Conservation (phyloP, 306 rosid species). For the Rosa persica region DNA sequence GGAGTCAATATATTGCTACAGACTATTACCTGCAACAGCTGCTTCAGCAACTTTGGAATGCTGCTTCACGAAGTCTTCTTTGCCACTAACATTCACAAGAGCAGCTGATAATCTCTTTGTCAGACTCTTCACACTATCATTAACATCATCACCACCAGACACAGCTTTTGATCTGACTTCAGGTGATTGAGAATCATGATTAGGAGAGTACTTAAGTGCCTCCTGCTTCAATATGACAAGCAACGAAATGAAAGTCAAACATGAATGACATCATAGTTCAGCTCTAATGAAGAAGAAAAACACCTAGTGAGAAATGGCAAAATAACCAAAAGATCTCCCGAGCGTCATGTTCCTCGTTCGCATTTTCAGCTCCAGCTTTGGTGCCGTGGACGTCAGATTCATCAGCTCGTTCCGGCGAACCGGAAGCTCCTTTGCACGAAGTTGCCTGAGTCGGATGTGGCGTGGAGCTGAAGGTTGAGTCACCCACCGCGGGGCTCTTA, state of each 20-base stretch:
- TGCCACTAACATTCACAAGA: constrained; percentile 73
- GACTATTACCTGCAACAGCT: constrained; percentile 84
- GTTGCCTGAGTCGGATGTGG: too few species aligned
- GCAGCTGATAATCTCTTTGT: constrained; percentile 75
- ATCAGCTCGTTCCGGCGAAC: too few species aligned
- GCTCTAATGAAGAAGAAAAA: neutral
- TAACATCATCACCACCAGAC: constrained; percentile 34
- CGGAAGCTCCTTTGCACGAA: too few species aligned
- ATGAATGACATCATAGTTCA: constrained; percentile 9
- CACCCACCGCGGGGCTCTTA: too few species aligned
- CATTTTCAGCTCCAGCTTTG: too few species aligned
- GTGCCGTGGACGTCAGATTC: too few species aligned
- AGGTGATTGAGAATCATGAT: constrained; percentile 53
- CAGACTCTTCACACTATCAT: constrained; percentile 51
- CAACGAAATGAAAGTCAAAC: constrained; percentile 20
- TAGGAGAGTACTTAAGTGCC: constrained; percentile 58
- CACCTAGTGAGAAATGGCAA: neutral
- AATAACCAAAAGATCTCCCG: neutral
- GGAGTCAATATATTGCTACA: neutral
- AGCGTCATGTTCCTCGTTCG: too few species aligned
- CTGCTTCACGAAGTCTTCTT: constrained; percentile 94
- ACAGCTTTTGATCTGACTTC: constrained; percentile 58
- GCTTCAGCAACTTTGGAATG: constrained; percentile 98
- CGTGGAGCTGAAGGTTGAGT: too few species aligned
- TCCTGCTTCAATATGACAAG: constrained; percentile 49